These are phyloP conservation scores for Paraphoma chrysanthemicola DNA, from an alignment of 2,329 filamentous ascomycete species.

Conservation along the genomic window DNA sequence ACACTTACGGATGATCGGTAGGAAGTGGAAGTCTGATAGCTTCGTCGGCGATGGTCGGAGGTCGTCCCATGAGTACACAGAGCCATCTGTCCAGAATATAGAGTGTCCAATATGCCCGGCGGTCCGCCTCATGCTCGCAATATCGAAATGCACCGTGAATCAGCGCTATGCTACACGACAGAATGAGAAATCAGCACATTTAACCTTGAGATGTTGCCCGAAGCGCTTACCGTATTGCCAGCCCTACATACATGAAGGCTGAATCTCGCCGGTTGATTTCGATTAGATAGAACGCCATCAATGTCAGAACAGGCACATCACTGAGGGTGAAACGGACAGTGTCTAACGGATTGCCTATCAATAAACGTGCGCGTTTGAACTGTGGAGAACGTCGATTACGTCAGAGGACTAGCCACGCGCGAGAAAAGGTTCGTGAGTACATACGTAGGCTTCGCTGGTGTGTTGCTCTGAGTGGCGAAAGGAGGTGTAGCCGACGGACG, in stretches of 20 bases:
- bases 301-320: slow-evolving; percentile 31
- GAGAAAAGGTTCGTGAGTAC: background rate
- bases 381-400: background rate
- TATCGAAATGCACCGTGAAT: slow-evolving; percentile 32
- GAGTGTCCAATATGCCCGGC: slow-evolving; percentile 31
- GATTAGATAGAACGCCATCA: slow-evolving; percentile 38
- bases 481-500: slow-evolving; percentile 19
- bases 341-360: slow-evolving; percentile 35
- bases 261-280: slow-evolving; percentile 38
- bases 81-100: slow-evolving; percentile 38
- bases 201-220: background rate
- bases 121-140: slow-evolving; percentile 25
- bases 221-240: slow-evolving; percentile 20
- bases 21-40: slow-evolving; percentile 32
- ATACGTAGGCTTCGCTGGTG: slow-evolving; percentile 25
- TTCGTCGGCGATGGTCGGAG: slow-evolving; percentile 32
- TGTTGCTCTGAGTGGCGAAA: slow-evolving; percentile 21
- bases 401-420: background rate
- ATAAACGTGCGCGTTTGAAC: slow-evolving; percentile 26
- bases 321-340: slow-evolving; percentile 30
- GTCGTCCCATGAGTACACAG: slow-evolving; percentile 34
- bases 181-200: background rate
- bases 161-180: slow-evolving; percentile 19
- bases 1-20: slow-evolving; percentile 26
- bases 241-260: slow-evolving; percentile 33